A percentile compares a stretch with the other conserved stretches of the same genome.
Evolutionary conservation across 192 early-diverging fungal genomes (phyloP).

Genomic region (Backusella parvicylindrica): DNA sequence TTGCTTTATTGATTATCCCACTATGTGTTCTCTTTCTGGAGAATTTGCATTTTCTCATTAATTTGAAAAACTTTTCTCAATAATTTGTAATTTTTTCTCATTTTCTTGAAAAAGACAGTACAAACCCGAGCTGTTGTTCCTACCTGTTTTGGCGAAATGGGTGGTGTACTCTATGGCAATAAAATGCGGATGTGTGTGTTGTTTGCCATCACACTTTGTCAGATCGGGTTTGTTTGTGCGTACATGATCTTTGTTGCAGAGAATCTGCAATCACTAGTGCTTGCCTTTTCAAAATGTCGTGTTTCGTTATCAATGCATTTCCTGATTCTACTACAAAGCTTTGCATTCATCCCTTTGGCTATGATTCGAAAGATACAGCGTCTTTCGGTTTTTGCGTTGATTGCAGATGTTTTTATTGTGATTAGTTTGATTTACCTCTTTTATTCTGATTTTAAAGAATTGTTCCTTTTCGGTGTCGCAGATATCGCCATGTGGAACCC

Average conservation of each 20-base stretch:
- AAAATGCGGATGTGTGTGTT: conserved; percentile 61
- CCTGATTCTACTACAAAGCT: conserved; percentile 69
- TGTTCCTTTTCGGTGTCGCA: conserved; percentile 58
- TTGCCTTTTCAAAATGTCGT: conserved; percentile 71
- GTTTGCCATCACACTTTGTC: conserved; percentile 44
- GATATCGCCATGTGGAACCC: conserved; percentile 63
- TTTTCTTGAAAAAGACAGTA: too few relatives aligned
- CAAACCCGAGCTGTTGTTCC: conserved; percentile 58
- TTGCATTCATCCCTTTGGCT: conserved; percentile 80
- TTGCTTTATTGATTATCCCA: too few relatives aligned
- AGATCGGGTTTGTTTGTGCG: conserved; percentile 87
- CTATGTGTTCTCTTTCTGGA: too few relatives aligned
- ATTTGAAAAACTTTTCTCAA: too few relatives aligned
- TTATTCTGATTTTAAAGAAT: conserved; percentile 63
- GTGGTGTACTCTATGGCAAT: conserved; percentile 58
- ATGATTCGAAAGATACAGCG: conserved; percentile 90
- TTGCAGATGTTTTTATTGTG: conserved; percentile 92
- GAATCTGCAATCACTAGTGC: conserved; percentile 76
- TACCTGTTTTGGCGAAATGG: conserved; percentile 70
- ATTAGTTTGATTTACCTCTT: conserved; percentile 86
- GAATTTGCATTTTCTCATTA: too few relatives aligned
- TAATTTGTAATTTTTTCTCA: too few relatives aligned
- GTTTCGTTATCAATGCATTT: conserved; percentile 39
- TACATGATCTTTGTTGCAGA: conserved; percentile 91
- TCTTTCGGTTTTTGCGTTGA: conserved; percentile 76